Percentiles rank a stretch among this genome's conserved stretches.
phyloP scores from a whole-genome alignment of 257 asterid species.

The Solanum gracilifrons region DNA sequence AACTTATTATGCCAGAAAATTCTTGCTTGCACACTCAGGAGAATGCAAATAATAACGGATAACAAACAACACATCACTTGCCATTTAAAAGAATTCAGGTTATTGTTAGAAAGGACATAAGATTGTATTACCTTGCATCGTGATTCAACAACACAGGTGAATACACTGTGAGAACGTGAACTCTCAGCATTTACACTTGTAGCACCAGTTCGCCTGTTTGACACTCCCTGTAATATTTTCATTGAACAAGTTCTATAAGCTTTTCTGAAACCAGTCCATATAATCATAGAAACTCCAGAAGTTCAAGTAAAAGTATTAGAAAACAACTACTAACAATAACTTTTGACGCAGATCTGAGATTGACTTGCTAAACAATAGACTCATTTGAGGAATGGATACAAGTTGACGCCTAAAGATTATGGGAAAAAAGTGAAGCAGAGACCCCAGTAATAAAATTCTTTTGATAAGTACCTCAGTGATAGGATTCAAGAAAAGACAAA shows the following conservation, averaged over 20 bases:
- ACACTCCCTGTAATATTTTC: constrained; percentile 57
- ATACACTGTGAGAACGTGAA: constrained; percentile 97
- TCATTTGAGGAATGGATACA: neutral
- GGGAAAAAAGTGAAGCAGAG: neutral
- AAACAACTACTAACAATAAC: neutral
- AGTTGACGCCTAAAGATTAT: neutral
- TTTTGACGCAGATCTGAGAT: neutral
- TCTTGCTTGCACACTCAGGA: neutral
- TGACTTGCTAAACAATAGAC: neutral
- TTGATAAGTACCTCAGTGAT: neutral
- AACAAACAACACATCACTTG: neutral
- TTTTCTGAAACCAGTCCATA: neutral
- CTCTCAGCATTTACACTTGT: constrained; percentile 93
- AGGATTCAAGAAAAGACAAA: neutral
- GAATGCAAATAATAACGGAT: neutral
- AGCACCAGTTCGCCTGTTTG: constrained; percentile 88
- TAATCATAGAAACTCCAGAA: neutral
- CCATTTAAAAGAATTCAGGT: neutral
- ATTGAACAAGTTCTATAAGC: neutral
- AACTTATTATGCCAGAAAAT: neutral
- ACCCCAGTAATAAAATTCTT: neutral
- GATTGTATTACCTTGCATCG: constrained; percentile 71
- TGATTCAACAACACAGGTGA: constrained; percentile 95
- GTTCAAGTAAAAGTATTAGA: neutral
- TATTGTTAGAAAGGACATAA: neutral